Base-by-base conservation (phyloP, 352 stramenopile genomes). In the Thraustochytrium sp. region DNA sequence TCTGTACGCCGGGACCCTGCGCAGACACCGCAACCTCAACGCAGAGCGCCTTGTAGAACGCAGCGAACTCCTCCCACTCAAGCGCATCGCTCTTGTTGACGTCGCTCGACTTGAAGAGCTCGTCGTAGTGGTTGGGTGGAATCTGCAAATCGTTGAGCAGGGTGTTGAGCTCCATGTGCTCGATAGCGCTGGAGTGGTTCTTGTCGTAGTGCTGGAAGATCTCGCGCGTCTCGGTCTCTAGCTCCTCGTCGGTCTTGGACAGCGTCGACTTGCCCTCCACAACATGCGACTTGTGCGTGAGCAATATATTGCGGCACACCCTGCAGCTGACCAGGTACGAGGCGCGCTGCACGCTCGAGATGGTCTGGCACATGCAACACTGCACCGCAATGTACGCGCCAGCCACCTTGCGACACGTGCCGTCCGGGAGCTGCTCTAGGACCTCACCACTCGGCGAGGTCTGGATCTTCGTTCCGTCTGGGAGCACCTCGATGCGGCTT, bases 281-380 rank as follows among this genome's bases (percentile, higher is more conserved):
- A 55, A 82, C 74, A 11, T 73, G 74, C n/a, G 74, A 56, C 38
- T 82, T 82, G 74, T 76, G 31, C 21, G 74, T 54, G 11, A 82
- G 49, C 21, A 82, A 36, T 38, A 82, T 38, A 34, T 82, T 76
- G 37, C 74, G 51, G 55, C 74, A 82, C 74, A 82, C 42, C 13
- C 74, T 5, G 46, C 74, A 75, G 74, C 74, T 82, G 0, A 82
- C 74, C 31, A 82, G 11, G 37, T 68, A 82, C 21, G 74, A 76
- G 11, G 37, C 31, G 4, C 74, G 74, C 40, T 73, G 74, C n/a
- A 82, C 74, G 51, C 37, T 68, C 55, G 51, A 68, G 37, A 82
- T 82, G 13, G 74, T 82, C 51, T 76, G 74, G 34, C 74, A 82
- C 51, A 11, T 56, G 37, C 61, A 42, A 34, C 74, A 82, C 53